Evolutionary conservation across 805 yeast genomes (phyloP), one percentile per base, ranked within the genome.

Genomic region (Candida yuanshanica): DNA sequence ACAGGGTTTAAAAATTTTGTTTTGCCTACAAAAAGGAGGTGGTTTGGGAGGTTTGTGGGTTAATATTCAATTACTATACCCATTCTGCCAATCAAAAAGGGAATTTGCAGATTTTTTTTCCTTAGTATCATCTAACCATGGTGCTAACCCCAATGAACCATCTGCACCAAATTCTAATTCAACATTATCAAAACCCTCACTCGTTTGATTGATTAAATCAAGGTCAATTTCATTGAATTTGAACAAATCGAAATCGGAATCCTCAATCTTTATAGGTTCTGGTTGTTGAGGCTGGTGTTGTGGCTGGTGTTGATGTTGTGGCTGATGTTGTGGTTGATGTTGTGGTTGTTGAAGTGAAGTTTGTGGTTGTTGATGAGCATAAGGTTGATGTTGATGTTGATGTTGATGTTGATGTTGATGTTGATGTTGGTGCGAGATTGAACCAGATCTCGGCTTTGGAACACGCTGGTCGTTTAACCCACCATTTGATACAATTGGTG

Each of bases 71-170:
- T 14, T 14, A 27, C 18, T 27, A 27, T 27, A 27, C 10, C 46
- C 46, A 26, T 54, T 54, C 37, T 54, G 59, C 59, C 59, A 54
- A 18, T 51, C 57, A 35, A 52, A 54, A 16, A 54, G 36, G 18
- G 56, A 43, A 20, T 27, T 37, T 2, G 46, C 45, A n/a, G n/a
- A 7, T 17, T n/a, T 14, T 5, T 22, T n/a, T 26, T 36, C 24
- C 2, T 40, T 9, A 18, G 12, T 13, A 18, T 45, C 53, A 32
- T 77, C 83, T 42, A 83, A 60, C 51, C 83, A 71, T 9, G 83
- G 83, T 2, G 85, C 88, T 41, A 84, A 63, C 1, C 91, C 91
- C 32, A 83, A 62, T 0, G 91, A 84, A 1, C 88, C 91, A 62
- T 84, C 93, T 3, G 87, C 87, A n/a, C 83, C 84, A 58, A 81